phyloP scores from a whole-genome alignment of 2,329 filamentous ascomycete genomes.

The Sphaerulina populicola region DNA sequence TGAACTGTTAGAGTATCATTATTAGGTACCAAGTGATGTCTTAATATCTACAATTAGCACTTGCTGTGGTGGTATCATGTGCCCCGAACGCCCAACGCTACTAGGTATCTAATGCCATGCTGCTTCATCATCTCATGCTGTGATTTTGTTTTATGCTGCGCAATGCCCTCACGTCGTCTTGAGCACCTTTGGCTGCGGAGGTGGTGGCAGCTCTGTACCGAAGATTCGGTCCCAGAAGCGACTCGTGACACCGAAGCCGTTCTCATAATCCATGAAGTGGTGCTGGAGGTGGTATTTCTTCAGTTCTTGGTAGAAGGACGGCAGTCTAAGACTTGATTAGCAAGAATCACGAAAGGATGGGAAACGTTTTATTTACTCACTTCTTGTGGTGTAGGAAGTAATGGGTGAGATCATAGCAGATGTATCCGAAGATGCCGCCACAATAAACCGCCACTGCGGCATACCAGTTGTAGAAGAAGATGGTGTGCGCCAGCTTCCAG shows the following conservation, averaged over 20 bases:
- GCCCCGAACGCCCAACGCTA: constrained; percentile 10
- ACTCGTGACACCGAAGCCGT: constrained; percentile 93
- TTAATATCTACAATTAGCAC: constrained; percentile 12
- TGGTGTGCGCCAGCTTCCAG: constrained; percentile 75
- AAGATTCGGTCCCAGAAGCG: constrained; percentile 93
- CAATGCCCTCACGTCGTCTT: constrained; percentile 34
- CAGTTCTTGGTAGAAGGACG: constrained; percentile 77
- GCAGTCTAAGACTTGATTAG: constrained; percentile 48
- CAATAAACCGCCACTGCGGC: constrained; percentile 70
- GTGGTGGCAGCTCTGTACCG: constrained; percentile 66
- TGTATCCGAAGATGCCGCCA: constrained; percentile 89
- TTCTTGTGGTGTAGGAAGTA: constrained; percentile 97
- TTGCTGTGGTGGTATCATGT: constrained; percentile 14
- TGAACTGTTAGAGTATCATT: constrained; percentile 3
- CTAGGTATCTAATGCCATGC: background rate
- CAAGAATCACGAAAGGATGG: background rate
- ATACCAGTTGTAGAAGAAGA: constrained; percentile 82
- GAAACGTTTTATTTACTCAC: constrained; percentile 41
- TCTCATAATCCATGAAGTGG: constrained; percentile 96
- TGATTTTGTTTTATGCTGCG: background rate
- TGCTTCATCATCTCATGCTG: constrained; percentile 6
- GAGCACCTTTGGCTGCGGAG: constrained; percentile 41
- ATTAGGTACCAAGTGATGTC: constrained; percentile 1
- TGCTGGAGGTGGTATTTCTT: constrained; percentile 98
- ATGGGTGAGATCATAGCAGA: constrained; percentile 94